Percentiles rank a stretch among this genome's conserved stretches.
These are phyloP conservation scores for Cladophialophora yegresii DNA, from an alignment of 2,329 filamentous ascomycete genomes.

Conservation along the genomic window DNA sequence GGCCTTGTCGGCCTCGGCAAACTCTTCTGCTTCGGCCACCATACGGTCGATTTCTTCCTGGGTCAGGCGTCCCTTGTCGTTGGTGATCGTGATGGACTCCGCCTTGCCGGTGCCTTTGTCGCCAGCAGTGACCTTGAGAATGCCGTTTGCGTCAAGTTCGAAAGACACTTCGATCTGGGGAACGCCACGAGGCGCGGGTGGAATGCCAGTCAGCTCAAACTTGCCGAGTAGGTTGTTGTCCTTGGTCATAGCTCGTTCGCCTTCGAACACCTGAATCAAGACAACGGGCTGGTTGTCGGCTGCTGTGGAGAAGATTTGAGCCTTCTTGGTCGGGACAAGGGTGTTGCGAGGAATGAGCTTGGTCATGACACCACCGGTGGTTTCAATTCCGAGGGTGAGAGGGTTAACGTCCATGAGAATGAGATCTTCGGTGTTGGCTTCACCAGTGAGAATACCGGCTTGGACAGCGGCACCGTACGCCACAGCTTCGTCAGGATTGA, in stretches of 20 bases:
- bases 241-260: constrained; percentile 90
- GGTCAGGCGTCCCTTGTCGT: constrained; percentile 97
- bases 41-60: constrained; percentile 99
- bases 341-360: constrained; percentile 95
- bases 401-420: constrained; percentile 98
- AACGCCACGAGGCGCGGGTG: constrained; percentile 90
- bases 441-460: constrained; percentile 89
- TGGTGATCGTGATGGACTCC: constrained; percentile 98
- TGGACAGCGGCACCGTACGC: constrained; percentile 97
- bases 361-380: constrained; percentile 96
- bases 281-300: constrained; percentile 96
- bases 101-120: constrained; percentile 98
- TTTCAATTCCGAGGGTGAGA: constrained; percentile 94
- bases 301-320: constrained; percentile 95
- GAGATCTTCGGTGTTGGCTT: constrained; percentile 74
- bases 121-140: constrained; percentile 90
- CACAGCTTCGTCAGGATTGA: constrained; percentile 99
- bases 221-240: constrained; percentile 97
- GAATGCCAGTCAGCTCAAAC: constrained; percentile 96
- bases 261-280: constrained; percentile 92
- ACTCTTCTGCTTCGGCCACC: constrained; percentile 97
- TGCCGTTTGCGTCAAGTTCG: constrained; percentile 97
- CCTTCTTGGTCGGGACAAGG: constrained; percentile 92
- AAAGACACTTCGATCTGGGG: constrained; percentile 98
- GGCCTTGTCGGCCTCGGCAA: constrained; percentile 98